Evolutionary conservation across 2,329 filamentous ascomycete species (phyloP).

Genomic region (Cladosporium velox): DNA sequence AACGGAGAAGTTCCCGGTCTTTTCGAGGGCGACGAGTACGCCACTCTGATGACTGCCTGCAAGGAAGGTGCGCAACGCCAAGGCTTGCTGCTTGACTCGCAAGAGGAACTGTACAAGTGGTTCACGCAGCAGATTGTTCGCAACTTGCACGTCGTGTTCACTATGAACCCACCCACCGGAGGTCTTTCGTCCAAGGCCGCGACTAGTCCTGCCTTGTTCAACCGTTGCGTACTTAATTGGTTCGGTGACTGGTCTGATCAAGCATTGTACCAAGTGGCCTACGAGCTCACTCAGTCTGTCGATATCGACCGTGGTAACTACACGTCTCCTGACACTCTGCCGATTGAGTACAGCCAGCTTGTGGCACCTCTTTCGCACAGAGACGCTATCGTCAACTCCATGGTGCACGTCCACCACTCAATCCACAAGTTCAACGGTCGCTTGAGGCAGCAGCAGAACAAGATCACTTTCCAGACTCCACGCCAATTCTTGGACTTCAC

Average conservation of each 20-base stretch:
- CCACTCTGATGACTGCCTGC: slow-evolving; percentile 98
- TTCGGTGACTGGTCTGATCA: slow-evolving; percentile 99
- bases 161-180: slow-evolving; percentile 98
- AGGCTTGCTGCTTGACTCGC: slow-evolving; percentile 90
- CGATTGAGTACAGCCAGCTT: slow-evolving; percentile 86
- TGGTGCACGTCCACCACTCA: slow-evolving; percentile 99
- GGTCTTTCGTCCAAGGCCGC: slow-evolving; percentile 94
- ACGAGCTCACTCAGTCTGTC: slow-evolving; percentile 92
- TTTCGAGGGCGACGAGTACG: slow-evolving; percentile 98
- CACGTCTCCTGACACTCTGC: slow-evolving; percentile 83
- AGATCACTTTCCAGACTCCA: slow-evolving; percentile 88
- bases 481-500: slow-evolving; percentile 98
- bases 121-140: slow-evolving; percentile 99
- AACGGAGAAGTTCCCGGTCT: slow-evolving; percentile 99
- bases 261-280: slow-evolving; percentile 95
- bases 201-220: slow-evolving; percentile 97
- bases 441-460: slow-evolving; percentile 87
- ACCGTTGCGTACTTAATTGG: slow-evolving; percentile 99
- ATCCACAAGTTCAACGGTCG: slow-evolving; percentile 86
- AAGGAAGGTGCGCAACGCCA: slow-evolving; percentile 97
- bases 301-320: slow-evolving; percentile 90
- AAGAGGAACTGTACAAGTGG: slow-evolving; percentile 99
- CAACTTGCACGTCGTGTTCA: slow-evolving; percentile 98
- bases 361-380: slow-evolving; percentile 83
- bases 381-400: slow-evolving; percentile 91